phyloP scores from a whole-genome alignment of 371 early-diverging fungal species.

The Lichtheimia ornata region DNA sequence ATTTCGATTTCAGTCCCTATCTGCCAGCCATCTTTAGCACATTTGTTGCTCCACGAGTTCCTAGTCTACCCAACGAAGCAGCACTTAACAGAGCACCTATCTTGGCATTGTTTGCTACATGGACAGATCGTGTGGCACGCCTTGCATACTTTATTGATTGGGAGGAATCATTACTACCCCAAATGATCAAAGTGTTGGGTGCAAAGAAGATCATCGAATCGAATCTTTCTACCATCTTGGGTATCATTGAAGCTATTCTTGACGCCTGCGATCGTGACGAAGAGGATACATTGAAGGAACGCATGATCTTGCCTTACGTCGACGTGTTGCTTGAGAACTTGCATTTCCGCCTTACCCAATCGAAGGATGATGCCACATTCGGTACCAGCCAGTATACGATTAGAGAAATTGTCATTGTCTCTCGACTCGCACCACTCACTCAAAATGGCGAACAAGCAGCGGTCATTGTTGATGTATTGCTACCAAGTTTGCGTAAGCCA shows the following conservation, averaged over 20 bases:
- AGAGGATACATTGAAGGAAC: conserved; percentile 53
- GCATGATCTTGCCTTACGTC: conserved; percentile 65
- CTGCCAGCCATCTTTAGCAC: conserved; percentile 71
- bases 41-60: conserved; percentile 73
- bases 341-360: conserved; percentile 56
- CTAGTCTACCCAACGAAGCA: conserved; percentile 73
- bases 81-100: conserved; percentile 83
- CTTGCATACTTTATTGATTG: conserved; percentile 65
- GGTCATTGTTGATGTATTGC: conserved; percentile 74
- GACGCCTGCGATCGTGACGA: conserved; percentile 51
- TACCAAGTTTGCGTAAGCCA: conserved; percentile 80
- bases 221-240: conserved; percentile 71
- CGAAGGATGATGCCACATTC: conserved; percentile 52
- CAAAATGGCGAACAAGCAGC: conserved; percentile 66
- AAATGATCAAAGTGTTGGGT: conserved; percentile 69
- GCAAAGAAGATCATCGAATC: conserved; percentile 75
- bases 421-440: conserved; percentile 76
- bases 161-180: conserved; percentile 64
- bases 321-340: conserved; percentile 64
- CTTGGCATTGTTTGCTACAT: conserved; percentile 74
- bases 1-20: conserved; percentile 77
- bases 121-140: conserved; percentile 72
- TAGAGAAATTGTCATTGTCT: conserved; percentile 80
- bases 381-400: conserved; percentile 61
- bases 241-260: conserved; percentile 76